These are phyloP conservation scores for Trametes meyenii DNA, from an alignment of 768 basidiomycete species.

Conservation along the genomic window DNA sequence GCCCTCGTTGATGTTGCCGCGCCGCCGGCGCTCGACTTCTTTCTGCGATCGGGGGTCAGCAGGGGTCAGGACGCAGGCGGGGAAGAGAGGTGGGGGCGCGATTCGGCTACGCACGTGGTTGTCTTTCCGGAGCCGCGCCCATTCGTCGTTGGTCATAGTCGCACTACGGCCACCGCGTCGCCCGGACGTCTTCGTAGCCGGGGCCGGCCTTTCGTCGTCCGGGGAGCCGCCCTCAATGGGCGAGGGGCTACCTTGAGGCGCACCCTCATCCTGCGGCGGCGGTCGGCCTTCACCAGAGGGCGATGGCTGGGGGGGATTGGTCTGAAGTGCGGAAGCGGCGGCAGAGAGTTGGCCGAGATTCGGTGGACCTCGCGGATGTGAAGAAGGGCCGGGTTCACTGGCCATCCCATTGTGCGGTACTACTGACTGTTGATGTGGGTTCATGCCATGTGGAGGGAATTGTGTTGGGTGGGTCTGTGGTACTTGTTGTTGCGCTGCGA, in stretches of 20 bases:
- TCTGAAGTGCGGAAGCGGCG: constrained; percentile 24
- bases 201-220: constrained; percentile 15
- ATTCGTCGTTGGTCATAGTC: constrained; percentile 42
- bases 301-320: constrained; percentile 5
- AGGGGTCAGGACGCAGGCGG: neutral
- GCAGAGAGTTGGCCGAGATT: constrained; percentile 29
- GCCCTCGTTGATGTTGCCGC: constrained; percentile 96
- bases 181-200: constrained; percentile 19
- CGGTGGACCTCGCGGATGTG: constrained; percentile 35
- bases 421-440: constrained; percentile 17
- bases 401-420: constrained; percentile 12
- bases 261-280: constrained; percentile 6
- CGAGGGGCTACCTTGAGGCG: constrained; percentile 12
- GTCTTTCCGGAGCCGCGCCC: constrained; percentile 45
- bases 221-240: constrained; percentile 15
- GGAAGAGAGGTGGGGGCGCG: neutral
- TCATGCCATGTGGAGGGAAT: constrained; percentile 24
- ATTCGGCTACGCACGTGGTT: constrained; percentile 43
- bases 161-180: constrained; percentile 32
- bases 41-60: constrained; percentile 57
- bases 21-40: constrained; percentile 94
- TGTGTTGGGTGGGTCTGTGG: constrained; percentile 22
- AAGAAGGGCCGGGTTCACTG: constrained; percentile 34
- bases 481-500: constrained; percentile 30
- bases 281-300: constrained; percentile 6